Evolutionary conservation across 2,329 filamentous ascomycete species (phyloP).

Genomic region (Microcyclosporella mali): DNA sequence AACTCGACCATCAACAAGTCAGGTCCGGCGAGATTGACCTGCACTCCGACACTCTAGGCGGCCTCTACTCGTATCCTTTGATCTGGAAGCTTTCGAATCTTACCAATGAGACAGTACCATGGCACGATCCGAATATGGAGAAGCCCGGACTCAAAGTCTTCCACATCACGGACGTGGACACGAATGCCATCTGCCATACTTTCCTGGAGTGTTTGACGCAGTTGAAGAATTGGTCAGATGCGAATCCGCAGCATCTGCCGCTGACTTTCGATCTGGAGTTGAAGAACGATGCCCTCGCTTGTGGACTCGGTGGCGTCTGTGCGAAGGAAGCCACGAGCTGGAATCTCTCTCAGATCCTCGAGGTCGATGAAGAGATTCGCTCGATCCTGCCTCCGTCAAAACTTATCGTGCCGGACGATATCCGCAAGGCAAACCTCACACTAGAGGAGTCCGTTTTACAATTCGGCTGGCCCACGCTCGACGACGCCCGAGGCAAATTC

Average conservation of each 20-base stretch:
- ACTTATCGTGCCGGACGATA: slow-evolving; percentile 45
- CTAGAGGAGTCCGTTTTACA: slow-evolving; percentile 44
- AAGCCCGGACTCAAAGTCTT: slow-evolving; percentile 45
- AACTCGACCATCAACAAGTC: slow-evolving; percentile 42
- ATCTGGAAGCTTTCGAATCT: slow-evolving; percentile 39
- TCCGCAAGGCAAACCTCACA: slow-evolving; percentile 37
- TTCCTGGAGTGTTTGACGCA: slow-evolving; percentile 41
- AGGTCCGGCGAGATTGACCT: slow-evolving; percentile 47
- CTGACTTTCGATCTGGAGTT: slow-evolving; percentile 48
- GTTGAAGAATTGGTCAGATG: slow-evolving; percentile 42
- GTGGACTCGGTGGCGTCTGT: slow-evolving; percentile 32
- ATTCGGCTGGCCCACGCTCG: slow-evolving; percentile 45
- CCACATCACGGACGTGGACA: slow-evolving; percentile 47
- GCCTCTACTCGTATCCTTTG: slow-evolving; percentile 42
- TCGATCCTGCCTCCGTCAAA: slow-evolving; percentile 36
- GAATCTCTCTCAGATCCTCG: slow-evolving; percentile 39
- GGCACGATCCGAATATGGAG: slow-evolving; percentile 36
- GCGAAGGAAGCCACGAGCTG: slow-evolving; percentile 39
- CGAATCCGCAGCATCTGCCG: slow-evolving; percentile 41
- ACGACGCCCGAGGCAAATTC: slow-evolving; percentile 41
- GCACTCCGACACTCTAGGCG: slow-evolving; percentile 45
- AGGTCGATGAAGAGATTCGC: slow-evolving; percentile 45
- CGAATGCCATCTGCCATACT: slow-evolving; percentile 43
- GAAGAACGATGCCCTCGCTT: slow-evolving; percentile 38
- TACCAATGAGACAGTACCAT: slow-evolving; percentile 32